Evolutionary conservation across 2,329 filamentous ascomycete genomes (phyloP), one percentile per base, ranked within the genome.

Genomic region (Paracorniculantispora psalliotae): DNA sequence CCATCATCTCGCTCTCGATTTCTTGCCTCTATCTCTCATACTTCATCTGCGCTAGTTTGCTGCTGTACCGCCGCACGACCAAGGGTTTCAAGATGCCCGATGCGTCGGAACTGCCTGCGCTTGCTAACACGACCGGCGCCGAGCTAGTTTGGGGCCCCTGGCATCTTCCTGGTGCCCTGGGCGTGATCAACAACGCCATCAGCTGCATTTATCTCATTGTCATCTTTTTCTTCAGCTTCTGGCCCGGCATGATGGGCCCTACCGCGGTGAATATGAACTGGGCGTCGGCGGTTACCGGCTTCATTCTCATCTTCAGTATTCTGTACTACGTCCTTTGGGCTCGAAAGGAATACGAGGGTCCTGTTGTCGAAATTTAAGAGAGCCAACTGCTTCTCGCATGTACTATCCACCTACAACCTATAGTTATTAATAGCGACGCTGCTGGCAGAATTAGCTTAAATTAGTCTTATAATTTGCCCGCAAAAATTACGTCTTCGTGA

Each of bases 191-290:
- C 66, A 86, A 85, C 59, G 65, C 73, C 1, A 80, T 83, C 52
- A 77, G 81, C 1, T 81, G 79, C 63, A 52, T 73, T 2, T 86
- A 84, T 64, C 77, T 80, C 66, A 59, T 79, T 1, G 77, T 85
- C 43, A 72, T 84, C 2, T 75, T 81, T 12, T 84, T 86, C 68
- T 85, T 80, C 74, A 78, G 74, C 23, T 80, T 84, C 49, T 82
- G 77, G 78, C 81, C 72, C 0, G 44, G 54, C 6, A 59, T 56
- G 44, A 35, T 48, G 23, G 33, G 55, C 50, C 50, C 58, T 26
- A 12, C 23, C 2, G 23, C 51, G 3, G 51, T 12, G 2, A 21
- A 7, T 25, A 53, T 56, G 49, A 59, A 59, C 58, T 59, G 33
- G 33, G 51, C 49, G 13, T 15, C 37, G 19, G 49, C 23, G 10